Evolutionary conservation across 1,139 yeast genomes (phyloP).

Genomic region (Pneumocystis murina): DNA sequence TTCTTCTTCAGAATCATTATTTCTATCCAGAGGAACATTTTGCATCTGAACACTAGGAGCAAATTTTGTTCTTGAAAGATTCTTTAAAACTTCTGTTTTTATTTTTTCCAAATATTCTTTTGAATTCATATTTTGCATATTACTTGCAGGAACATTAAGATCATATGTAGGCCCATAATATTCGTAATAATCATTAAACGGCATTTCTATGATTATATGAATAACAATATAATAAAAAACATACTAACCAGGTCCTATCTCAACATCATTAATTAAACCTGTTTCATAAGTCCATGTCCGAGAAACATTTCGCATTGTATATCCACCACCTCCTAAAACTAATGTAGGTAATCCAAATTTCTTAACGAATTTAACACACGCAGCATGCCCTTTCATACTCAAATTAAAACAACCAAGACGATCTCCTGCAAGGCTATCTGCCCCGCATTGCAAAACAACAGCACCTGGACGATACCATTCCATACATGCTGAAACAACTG

Average conservation of each 20-base stretch:
- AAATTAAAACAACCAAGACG: conserved; percentile 83
- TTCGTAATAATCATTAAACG: conserved; percentile 92
- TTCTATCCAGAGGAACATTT: conserved; percentile 74
- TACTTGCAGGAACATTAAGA: conserved; percentile 82
- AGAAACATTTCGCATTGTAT: conserved; percentile 92
- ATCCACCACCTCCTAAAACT: conserved; percentile 96
- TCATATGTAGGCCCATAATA: conserved; percentile 93
- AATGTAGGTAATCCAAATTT: conserved; percentile 77
- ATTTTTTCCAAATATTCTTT: conserved; percentile 85
- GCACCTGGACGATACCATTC: conserved; percentile 93
- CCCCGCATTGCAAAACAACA: conserved; percentile 78
- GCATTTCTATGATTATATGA: conserved; percentile 39
- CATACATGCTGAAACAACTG: conserved; percentile 63
- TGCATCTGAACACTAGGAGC: conserved; percentile 95
- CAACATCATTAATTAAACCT: conserved; percentile 67
- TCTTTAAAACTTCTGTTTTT: conserved; percentile 57
- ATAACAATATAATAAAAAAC: background rate
- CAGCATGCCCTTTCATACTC: conserved; percentile 88
- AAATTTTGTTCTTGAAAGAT: conserved; percentile 74
- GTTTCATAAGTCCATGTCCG: conserved; percentile 94
- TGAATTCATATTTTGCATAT: conserved; percentile 91
- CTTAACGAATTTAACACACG: conserved; percentile 80
- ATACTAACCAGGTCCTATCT: conserved; percentile 38
- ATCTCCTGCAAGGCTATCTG: conserved; percentile 85
- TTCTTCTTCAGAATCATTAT: conserved; percentile 49